Conservation (phyloP, 2,329 filamentous ascomycete species). For the Aspergillus fructus region DNA sequence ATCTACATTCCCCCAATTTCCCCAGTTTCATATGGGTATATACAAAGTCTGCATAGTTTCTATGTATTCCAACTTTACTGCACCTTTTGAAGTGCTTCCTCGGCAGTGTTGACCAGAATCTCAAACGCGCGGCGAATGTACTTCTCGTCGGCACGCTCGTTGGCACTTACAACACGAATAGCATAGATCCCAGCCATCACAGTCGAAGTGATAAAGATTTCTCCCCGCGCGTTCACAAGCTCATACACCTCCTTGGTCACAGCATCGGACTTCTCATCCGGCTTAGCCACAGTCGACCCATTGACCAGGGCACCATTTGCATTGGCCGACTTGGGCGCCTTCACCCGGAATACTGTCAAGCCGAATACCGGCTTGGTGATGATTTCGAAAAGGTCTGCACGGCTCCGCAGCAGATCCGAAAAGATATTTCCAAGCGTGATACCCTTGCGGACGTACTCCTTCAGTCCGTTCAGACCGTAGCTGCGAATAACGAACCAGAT, state of each 20-base stretch:
- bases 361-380: conserved; percentile 74
- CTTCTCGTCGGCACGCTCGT: conserved; percentile 67
- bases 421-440: conserved; percentile 71
- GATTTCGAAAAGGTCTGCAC: conserved; percentile 72
- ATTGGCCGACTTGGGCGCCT: conserved; percentile 34
- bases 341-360: conserved; percentile 72
- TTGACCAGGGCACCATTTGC: conserved; percentile 14
- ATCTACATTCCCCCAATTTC: no score
- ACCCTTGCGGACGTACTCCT: conserved; percentile 68
- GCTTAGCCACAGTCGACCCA: conserved; percentile 19
- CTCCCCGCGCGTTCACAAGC: conserved; percentile 67
- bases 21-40: no score
- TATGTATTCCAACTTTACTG: not conserved
- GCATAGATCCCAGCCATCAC: conserved; percentile 71
- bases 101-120: conserved; percentile 55
- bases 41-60: not conserved
- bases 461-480: conserved; percentile 76
- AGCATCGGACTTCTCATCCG: conserved; percentile 60
- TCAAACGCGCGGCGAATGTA: conserved; percentile 74
- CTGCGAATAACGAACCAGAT: conserved; percentile 91
- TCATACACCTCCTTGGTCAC: conserved; percentile 76
- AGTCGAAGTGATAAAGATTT: conserved; percentile 80
- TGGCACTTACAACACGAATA: conserved; percentile 78
- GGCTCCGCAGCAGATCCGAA: conserved; percentile 55
- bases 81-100: conserved; percentile 13